Evolutionary conservation across 257 asterid species (phyloP), one percentile per base, ranked within the genome.

Genomic region (Nicotiana paniculata): DNA sequence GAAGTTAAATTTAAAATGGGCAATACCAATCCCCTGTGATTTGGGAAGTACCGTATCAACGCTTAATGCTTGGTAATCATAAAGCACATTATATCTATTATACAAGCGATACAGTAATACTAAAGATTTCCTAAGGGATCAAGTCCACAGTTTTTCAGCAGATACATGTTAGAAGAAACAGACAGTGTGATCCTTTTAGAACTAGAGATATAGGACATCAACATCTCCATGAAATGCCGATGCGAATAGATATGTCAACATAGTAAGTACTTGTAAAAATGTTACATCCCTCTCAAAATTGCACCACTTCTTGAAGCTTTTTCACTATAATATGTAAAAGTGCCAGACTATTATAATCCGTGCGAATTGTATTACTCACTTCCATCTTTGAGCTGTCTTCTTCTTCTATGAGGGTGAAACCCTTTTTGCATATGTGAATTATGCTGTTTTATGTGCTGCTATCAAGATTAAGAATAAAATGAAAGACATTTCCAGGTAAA

Each of bases 401-500:
- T 72, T 72, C 61, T 72, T 72, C 79, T 3, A 72, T 6, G 48
- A 24, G 8, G 13, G 61, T 13, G 59, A 46, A 65, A 72, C 79
- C 1, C 0, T 24, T 13, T 6, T 46, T 24, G 24, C 61, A 11
- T n/a, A 46, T 46, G 13, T 46, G 21, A 46, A 24, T 46, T 46
- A 72, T 72, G 24, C 26, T 24, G 62, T 48, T 48, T 72, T 26
- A 24, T 72, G 61, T 72, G 79, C 61, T 72, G 21, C 10, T 12
- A 72, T 72, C 61, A 46, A 72, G 61, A 59, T 46, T 46, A 8
- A 72, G 61, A 24, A 72, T 24, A 72, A 21, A 72, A 46, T 24
- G 79, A 72, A 72, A 48, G 21, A 72, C 79, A 74, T 51, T 74
- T 48, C 62, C 63, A 48, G 43, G 79, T 74, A 74, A 72, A 13